Conservation (phyloP, 2,329 filamentous ascomycete species). For the Xylariaceae sp. region DNA sequence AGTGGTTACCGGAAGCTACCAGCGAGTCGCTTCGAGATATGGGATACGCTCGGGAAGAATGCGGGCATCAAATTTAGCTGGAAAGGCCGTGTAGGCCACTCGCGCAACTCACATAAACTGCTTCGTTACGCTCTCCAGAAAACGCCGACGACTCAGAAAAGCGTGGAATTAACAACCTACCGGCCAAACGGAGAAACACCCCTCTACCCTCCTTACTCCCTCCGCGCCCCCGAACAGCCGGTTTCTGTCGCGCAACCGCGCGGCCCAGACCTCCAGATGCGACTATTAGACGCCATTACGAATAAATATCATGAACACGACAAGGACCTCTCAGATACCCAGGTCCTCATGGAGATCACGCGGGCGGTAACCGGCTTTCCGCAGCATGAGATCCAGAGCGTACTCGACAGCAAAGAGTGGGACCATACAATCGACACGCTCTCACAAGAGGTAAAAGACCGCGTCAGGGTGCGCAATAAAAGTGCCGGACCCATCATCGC, state of each 20-base stretch:
- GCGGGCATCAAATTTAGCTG: constrained; percentile 39
- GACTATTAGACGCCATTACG: constrained; percentile 40
- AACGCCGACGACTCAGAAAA: constrained; percentile 23
- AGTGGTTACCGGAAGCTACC: constrained; percentile 26
- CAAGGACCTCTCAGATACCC: constrained; percentile 36
- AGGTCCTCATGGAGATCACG: constrained; percentile 13
- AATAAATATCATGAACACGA: constrained; percentile 39
- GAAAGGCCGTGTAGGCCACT: constrained; percentile 40
- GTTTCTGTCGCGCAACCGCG: constrained; percentile 16
- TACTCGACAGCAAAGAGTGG: constrained; percentile 32
- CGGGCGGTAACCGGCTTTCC: constrained; percentile 17
- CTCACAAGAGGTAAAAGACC: constrained; percentile 22
- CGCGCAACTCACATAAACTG: constrained; percentile 44
- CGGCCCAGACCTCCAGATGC: constrained; percentile 34
- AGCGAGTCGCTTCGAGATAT: constrained; percentile 24
- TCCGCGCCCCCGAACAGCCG: constrained; percentile 14
- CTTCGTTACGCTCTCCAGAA: constrained; percentile 37
- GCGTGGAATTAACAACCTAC: constrained; percentile 19
- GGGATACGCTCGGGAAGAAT: constrained; percentile 29
- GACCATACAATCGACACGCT: constrained; percentile 29
- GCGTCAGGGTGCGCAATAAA: constrained; percentile 15
- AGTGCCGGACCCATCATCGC: constrained; percentile 48
- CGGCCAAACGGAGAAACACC: constrained; percentile 2
- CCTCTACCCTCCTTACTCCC: constrained; percentile 12
- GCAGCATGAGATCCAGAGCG: constrained; percentile 11